Evolutionary conservation across 306 rosid species (phyloP), one percentile per base, ranked within the genome.

Genomic region (Ceratonia siliqua): DNA sequence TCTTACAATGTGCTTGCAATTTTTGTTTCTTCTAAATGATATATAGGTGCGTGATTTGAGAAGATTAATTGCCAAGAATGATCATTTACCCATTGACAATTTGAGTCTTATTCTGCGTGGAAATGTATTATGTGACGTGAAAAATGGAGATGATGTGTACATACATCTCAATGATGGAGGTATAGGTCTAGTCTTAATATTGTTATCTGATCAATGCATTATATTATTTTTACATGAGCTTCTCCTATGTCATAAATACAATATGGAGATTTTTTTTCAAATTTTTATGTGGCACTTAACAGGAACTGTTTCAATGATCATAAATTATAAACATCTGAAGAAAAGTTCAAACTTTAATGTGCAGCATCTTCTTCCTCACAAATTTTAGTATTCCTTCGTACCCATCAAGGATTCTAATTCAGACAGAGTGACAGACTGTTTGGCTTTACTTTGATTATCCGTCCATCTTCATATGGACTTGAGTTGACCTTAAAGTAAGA

Each of bases 371-470:
- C 96, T 83, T 94, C 96, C 73, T 92, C 91, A 20, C 96, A 90
- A 71, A 87, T 83, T 59, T 92, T 88, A 9, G 93, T 91, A 91
- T 70, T 86, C 97, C 80, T 87, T 90, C 21, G 90, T 61, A 33
- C 90, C 96, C 81, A 88, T 2, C 85, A 87, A 85, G 21, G 92
- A 85, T 46, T 86, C 93, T 72, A 89, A 58, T 71, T 92, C 93
- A 56, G 89, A 49, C 41, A 89, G 88, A 78, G 63, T 79, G 89
- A 49, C 41, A 89, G 88, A 78, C 67, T 79, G 83, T 81, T 87
- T 24, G 97, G 92, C 83, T 94, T 94, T 79, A 94, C 75, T 79
- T 94, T 92, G 74, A 92, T 94, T 96, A 92, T 90, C 97, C 93
- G 90, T 61, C 98, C 98, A 25, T 81, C 90, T 83, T 89, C 97